Base-by-base conservation (phyloP, 2,329 filamentous ascomycete genomes). In the Zasmidium angulare region DNA sequence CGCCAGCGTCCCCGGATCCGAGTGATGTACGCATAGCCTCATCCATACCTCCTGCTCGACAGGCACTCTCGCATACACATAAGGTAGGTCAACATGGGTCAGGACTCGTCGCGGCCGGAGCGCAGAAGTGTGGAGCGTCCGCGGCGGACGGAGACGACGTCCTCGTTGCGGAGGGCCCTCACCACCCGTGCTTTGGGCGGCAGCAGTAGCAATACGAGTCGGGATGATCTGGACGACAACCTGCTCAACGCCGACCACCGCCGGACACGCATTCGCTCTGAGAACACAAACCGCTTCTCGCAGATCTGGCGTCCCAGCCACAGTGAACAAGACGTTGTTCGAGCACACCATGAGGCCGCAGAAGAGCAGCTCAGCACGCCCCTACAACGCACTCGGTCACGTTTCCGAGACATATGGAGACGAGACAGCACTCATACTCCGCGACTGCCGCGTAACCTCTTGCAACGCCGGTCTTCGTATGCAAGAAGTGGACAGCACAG, bases 51-150 rank as follows among this genome's bases (percentile, higher is more conserved):
- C 53, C 46, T 51, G 49, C 49, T 23, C 14, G 53, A 36, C 55
- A 46, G 24, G 31, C 49, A 51, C 23, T 10, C 29, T 14, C 46
- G 40, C 50, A 47, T 23, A 29, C 26, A 4, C 26, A 29, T 29
- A n/a, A n/a, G n/a, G n/a, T n/a, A 29, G 26, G 26, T 54, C 55
- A 62, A 22, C 47, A 74, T 74, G 72, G 72, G 72, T 46, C 71
- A 74, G 58, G 61, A 64, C 55, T 64, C 68, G 29, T 74, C 72
- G 52, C 67, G 64, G 61, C 69, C 68, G 24, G 58, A 61, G 56
- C 53, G 61, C n/a, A 50, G 50, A 50, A 58, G 54, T 52, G 46
- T 50, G 24, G 26, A 60, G 46, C 50, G 46, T 36, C 31, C 60
- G 23, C 48, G 55, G 36, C 23, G 55, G 22, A 20, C 36, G 7